Evolutionary conservation across 805 yeast species (phyloP), one percentile per base, ranked within the genome.

Genomic region (Cyberlindnera saturnus): DNA sequence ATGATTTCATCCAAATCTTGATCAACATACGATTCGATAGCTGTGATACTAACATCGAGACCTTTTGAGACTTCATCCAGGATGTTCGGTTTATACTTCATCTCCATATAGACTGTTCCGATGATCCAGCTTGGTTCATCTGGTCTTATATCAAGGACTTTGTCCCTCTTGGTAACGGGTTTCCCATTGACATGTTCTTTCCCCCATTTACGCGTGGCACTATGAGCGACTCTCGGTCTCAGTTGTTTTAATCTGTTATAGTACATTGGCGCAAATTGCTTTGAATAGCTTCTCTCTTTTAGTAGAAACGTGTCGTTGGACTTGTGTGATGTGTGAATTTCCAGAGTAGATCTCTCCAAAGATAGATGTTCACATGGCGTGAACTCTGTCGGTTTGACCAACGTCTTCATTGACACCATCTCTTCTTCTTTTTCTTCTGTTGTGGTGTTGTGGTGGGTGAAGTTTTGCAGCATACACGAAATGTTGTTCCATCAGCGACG

Each of bases 31-130:
- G 78, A 66, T 55, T 40, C 62, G 44, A 59, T 57, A 53, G 50
- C 57, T 48, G 42, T 64, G 3, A 69, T 75, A 30, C 63, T 73
- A 50, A 74, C 70, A 46, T 62, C 66, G 11, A 64, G 59, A 6
- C 29, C 74, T 41, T 73, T 74, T 29, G 84, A 79, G 8, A 91
- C 89, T 48, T 93, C 98, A 35, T 79, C 77, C 43, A 93, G 64
- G 40, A 93, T 81, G 60, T 90, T 84, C 5, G 96, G 89, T 58
- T 93, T 93, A 56, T 79, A 78, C 56, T 79, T 80, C 81, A 87
- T 74, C 47, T 90, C 96, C 54, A 86, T 75, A 56, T 83, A 88
- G 0, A 90, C 72, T 0, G 97, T 87, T 3, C 99, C 99, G 20
- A 83, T 71, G 11, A 88, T 80, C 91, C 91, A 93, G 48, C 86